These are phyloP conservation scores for Venturia effusa DNA, from an alignment of 2,329 filamentous ascomycete genomes.

Conservation along the genomic window DNA sequence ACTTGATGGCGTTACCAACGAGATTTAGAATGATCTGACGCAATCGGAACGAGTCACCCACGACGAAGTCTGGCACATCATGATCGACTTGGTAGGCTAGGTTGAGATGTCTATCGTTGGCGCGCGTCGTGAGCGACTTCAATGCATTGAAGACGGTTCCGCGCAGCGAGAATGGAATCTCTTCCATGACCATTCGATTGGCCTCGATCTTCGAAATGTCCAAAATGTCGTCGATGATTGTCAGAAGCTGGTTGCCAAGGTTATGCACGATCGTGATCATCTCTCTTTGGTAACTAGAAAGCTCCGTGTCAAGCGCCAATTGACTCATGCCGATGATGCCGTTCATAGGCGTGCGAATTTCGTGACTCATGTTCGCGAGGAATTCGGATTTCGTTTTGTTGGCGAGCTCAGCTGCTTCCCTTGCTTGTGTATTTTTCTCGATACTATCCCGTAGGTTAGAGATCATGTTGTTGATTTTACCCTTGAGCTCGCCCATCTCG, in stretches of 20 bases:
- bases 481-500: conserved; percentile 98
- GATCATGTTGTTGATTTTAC: conserved; percentile 99
- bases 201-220: conserved; percentile 76
- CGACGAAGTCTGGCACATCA: conserved; percentile 86
- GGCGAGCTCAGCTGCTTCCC: conserved; percentile 89
- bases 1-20: conserved; percentile 97
- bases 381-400: conserved; percentile 99
- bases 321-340: conserved; percentile 98
- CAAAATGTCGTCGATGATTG: conserved; percentile 79
- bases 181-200: conserved; percentile 95
- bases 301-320: conserved; percentile 82
- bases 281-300: conserved; percentile 91
- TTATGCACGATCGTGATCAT: conserved; percentile 99
- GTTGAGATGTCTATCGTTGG: conserved; percentile 89
- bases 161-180: conserved; percentile 89
- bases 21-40: conserved; percentile 95
- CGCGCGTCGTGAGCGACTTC: conserved; percentile 93
- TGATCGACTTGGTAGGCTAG: conserved; percentile 90
- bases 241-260: conserved; percentile 87
- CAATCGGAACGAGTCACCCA: conserved; percentile 92
- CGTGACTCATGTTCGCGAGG: conserved; percentile 97
- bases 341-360: conserved; percentile 95
- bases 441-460: conserved; percentile 92
- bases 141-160: conserved; percentile 95
- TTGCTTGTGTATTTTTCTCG: conserved; percentile 87